Evolutionary conservation across 805 yeast genomes (phyloP).

Genomic region (Kregervanrija pseudodelftensis): DNA sequence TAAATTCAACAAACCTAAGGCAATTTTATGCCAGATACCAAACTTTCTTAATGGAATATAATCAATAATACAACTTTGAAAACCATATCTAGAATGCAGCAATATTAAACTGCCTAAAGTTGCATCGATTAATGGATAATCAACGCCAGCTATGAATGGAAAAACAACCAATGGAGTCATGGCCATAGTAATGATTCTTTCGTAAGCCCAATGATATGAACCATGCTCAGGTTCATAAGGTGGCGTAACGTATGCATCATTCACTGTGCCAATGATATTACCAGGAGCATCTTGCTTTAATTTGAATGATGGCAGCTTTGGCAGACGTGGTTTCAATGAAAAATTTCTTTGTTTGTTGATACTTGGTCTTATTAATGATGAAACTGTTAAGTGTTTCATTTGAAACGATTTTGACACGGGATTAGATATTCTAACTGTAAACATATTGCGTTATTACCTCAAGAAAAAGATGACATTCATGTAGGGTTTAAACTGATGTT

Average conservation of each 20-base stretch:
- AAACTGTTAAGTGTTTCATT: not conserved
- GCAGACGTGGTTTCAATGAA: conserved; percentile 19
- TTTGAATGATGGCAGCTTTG: conserved; percentile 31
- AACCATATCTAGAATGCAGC: conserved; percentile 78
- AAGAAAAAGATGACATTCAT: too few relatives aligned
- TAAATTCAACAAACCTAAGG: conserved; percentile 57
- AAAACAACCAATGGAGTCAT: conserved; percentile 70
- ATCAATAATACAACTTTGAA: conserved; percentile 87
- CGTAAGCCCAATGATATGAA: conserved; percentile 90
- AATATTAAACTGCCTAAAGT: conserved; percentile 57
- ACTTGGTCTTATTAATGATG: not conserved
- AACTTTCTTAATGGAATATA: conserved; percentile 84
- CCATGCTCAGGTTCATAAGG: conserved; percentile 61
- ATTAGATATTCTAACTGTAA: conserved; percentile 2
- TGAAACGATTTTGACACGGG: conserved; percentile 2
- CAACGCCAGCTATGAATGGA: conserved; percentile 73
- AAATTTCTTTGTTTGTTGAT: conserved; percentile 5
- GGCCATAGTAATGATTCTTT: conserved; percentile 60
- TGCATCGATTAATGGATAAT: conserved; percentile 67
- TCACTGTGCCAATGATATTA: conserved; percentile 83
- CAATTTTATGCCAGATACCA: conserved; percentile 66
- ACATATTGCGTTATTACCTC: not conserved
- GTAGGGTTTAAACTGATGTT: too few relatives aligned
- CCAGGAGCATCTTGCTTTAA: conserved; percentile 83
- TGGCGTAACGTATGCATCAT: conserved; percentile 77